A percentile compares a stretch with the other conserved stretches of the same genome.
These are phyloP conservation scores for Tulasnella sp. DNA, from an alignment of 768 basidiomycete genomes.

Conservation along the genomic window DNA sequence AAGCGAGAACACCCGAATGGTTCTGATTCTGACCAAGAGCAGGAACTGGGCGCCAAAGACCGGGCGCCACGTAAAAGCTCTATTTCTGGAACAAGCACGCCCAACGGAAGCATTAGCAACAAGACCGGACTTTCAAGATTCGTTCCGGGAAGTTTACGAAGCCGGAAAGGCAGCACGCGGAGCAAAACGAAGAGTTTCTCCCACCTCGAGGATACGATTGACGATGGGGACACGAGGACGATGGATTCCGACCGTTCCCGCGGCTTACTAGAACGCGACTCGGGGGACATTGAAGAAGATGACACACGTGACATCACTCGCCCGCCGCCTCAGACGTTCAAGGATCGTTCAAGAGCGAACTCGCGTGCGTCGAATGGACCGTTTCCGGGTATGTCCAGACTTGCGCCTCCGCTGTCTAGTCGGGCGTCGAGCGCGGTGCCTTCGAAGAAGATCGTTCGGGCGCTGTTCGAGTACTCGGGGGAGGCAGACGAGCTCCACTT, in stretches of 20 bases:
- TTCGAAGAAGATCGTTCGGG: slow-evolving; percentile 33
- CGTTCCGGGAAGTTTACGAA: slow-evolving; percentile 7
- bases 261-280: slow-evolving; percentile 9
- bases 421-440: neutral
- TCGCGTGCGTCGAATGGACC: slow-evolving; percentile 1
- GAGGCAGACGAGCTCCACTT: slow-evolving; percentile 71
- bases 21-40: neutral
- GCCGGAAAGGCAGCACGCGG: neutral
- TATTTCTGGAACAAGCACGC: neutral
- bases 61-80: neutral
- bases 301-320: slow-evolving; percentile 1
- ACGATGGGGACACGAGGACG: slow-evolving; percentile 9
- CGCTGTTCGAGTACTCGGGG: slow-evolving; percentile 61
- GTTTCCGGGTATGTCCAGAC: neutral
- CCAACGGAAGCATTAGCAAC: neutral
- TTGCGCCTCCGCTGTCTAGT: slow-evolving; percentile 2
- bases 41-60: neutral
- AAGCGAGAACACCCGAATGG: slow-evolving; percentile 19
- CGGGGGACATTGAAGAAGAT: slow-evolving; percentile 3
- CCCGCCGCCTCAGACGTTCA: neutral
- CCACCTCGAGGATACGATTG: slow-evolving; percentile 14
- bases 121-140: slow-evolving; percentile 12
- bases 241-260: neutral
- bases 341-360: neutral
- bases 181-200: slow-evolving; percentile 7